Evolutionary conservation across 2,329 filamentous ascomycete genomes (phyloP), one percentile per base, ranked within the genome.

Genomic region (Cordyceps pruinosa): DNA sequence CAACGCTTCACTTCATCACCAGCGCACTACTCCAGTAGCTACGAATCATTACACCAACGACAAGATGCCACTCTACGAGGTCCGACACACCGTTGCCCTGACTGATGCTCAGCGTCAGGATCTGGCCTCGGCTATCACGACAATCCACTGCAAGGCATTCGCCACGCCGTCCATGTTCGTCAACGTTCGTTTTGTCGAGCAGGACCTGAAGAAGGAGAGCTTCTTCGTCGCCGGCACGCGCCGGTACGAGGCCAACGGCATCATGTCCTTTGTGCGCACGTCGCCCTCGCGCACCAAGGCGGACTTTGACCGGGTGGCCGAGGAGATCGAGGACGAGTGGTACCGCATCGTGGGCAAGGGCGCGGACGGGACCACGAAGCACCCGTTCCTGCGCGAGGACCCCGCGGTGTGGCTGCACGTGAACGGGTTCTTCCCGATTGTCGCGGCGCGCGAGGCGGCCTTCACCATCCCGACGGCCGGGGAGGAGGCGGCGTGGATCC

Each of bases 61-160:
- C 32, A 57, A 21, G 5, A 57, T 57, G 54, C 54, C 54, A 9
- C 44, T n/a, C 35, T 57, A 57, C 54, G 25, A 57, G 34, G 28
- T 57, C 37, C 23, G 12, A 15, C 54, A 57, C 37, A 50, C 54
- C 35, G 3, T 21, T 21, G 35, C 54, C 3, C 25, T 57, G 8
- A 57, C 34, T 9, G 54, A 34, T 21, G 54, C 23, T 9, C 54
- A 57, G 44, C 35, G 26, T 8, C 44, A 57, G 15, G 26, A 10
- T 4, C 34, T 57, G 2, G 54, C 54, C 5, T 19, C n/a, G 13
- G 46, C 34, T 25, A 50, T 57, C 26, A 57, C 54, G 5, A 13
- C 4, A 6, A 26, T 50, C n/a, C 54, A 57, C 17, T 35, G 26
- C n/a, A 23, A 15, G 23, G 28, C 54, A 12, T 57, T 57, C 15